These are phyloP conservation scores for Taphrina populina DNA, from an alignment of 1,139 yeast species.

Conservation along the genomic window DNA sequence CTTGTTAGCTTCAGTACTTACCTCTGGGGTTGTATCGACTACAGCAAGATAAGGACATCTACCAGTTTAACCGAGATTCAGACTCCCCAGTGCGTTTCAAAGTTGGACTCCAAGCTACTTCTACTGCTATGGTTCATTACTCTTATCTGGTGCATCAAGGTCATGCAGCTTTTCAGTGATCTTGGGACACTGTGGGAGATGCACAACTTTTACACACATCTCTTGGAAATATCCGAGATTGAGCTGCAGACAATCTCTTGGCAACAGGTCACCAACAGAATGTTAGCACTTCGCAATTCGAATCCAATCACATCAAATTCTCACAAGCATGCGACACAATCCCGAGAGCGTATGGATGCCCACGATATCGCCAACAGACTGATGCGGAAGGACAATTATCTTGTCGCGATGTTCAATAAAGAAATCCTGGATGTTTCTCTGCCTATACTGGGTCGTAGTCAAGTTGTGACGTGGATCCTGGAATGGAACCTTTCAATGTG, in stretches of 20 bases:
- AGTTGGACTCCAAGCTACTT: slow-evolving; percentile 47
- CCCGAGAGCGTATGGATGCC: slow-evolving; percentile 77
- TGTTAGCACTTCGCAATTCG: slow-evolving; percentile 72
- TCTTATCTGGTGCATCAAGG: slow-evolving; percentile 56
- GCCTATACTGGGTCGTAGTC: slow-evolving; percentile 50
- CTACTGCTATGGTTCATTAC: slow-evolving; percentile 63
- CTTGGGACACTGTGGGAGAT: slow-evolving; percentile 60
- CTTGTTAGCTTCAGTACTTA: slow-evolving; percentile 76
- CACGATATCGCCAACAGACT: slow-evolving; percentile 93
- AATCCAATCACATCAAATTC: slow-evolving; percentile 63
- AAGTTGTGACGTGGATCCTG: slow-evolving; percentile 67
- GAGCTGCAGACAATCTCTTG: slow-evolving; percentile 92
- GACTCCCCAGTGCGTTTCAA: slow-evolving; percentile 60
- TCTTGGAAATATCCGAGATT: slow-evolving; percentile 51
- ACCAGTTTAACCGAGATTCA: slow-evolving; percentile 52
- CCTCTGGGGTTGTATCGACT: slow-evolving; percentile 80
- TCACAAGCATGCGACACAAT: slow-evolving; percentile 49
- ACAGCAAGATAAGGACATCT: slow-evolving; percentile 50
- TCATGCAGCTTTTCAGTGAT: slow-evolving; percentile 56
- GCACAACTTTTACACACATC: slow-evolving; percentile 61
- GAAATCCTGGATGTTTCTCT: slow-evolving; percentile 65
- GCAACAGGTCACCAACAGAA: slow-evolving; percentile 79
- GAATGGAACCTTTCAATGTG: slow-evolving; percentile 94
- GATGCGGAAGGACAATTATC: slow-evolving; percentile 90
- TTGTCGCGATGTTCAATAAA: slow-evolving; percentile 83